Base-by-base conservation (phyloP, 768 basidiomycete species). In the Nidularia sp. region DNA sequence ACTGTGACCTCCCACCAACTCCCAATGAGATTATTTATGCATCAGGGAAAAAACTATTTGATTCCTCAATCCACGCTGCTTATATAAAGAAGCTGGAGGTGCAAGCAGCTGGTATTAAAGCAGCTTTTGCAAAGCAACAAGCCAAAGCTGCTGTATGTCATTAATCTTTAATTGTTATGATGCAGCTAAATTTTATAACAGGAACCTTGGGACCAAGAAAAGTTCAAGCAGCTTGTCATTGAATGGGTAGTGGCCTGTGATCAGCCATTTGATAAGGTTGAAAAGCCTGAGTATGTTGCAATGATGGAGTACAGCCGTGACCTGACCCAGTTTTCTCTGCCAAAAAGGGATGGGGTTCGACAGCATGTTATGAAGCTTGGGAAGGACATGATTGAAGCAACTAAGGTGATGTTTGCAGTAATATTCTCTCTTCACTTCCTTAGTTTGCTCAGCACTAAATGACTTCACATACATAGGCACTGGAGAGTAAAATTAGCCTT, bases 381-480 rank as follows among this genome's bases (percentile, higher is more conserved):
- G 52, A 51, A 12, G 56, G 56, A 50, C 57, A 60, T 1, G 53
- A 50, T 1, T 55, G 58, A 4, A 60, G 9, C 15, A 15, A 39
- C 36, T 9, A 15, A 39, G 36, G 36, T 9, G 15, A 39, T 39
- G 36, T 39, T 39, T 39, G 15, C 9, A 15, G 36, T 39, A 9
- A 9, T 9, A 39, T 39, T 39, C 9, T 9, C 15, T 9, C 15
- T 39, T 9, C 15, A 39, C 9, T 39, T 9, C 15, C 9, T 39
- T 15, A 9, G 15, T 39, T 9, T 39, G 36, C 36, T 15, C 9
- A 15, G 9, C 15, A 39, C 36, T 39, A 15, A 39, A 9, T 39
- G 9, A 15, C 15, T 9, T 39, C 36, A 39, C 9, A 39, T 39
- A 39, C 9, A 39, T 39, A 39, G 36, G 15, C 9, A 15, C 36